Percentiles rank a stretch among this genome's conserved stretches.
These are phyloP conservation scores for Ustilaginoidea virens DNA, from an alignment of 2,329 filamentous ascomycete species.

Conservation along the genomic window DNA sequence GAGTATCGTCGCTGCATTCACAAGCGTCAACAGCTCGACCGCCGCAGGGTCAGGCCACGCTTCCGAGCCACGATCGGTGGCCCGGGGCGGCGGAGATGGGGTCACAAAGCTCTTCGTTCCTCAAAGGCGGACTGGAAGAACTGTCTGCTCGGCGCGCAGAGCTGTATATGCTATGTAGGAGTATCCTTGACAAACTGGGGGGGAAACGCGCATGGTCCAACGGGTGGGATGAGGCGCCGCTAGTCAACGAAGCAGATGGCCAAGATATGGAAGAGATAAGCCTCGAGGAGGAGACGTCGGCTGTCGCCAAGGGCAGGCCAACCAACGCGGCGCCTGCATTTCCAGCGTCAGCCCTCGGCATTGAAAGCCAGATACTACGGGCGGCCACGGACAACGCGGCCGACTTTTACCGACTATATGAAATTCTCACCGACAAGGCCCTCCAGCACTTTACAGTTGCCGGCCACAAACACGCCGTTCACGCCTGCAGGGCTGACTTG, in stretches of 20 bases:
- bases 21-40: constrained; percentile 20
- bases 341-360: constrained; percentile 16
- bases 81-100: constrained; percentile 29
- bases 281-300: constrained; percentile 28
- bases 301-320: constrained; percentile 5
- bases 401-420: constrained; percentile 51
- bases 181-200: constrained; percentile 61
- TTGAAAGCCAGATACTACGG: constrained; percentile 35
- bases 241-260: constrained; percentile 27
- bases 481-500: constrained; percentile 68
- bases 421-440: constrained; percentile 70
- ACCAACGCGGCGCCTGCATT: background rate
- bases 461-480: constrained; percentile 60
- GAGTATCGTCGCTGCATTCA: constrained; percentile 45
- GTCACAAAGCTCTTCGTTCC: constrained; percentile 28
- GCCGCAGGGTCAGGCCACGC: constrained; percentile 33
- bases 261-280: constrained; percentile 41
- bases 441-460: constrained; percentile 72
- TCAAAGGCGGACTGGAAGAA: constrained; percentile 58
- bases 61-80: constrained; percentile 22
- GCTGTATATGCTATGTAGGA: constrained; percentile 64
- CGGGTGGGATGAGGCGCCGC: constrained; percentile 51
- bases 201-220: constrained; percentile 59
- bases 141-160: constrained; percentile 73
- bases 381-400: constrained; percentile 45